phyloP scores from a whole-genome alignment of 2,329 filamentous ascomycete species.

The Ceratocystis harringtonii region DNA sequence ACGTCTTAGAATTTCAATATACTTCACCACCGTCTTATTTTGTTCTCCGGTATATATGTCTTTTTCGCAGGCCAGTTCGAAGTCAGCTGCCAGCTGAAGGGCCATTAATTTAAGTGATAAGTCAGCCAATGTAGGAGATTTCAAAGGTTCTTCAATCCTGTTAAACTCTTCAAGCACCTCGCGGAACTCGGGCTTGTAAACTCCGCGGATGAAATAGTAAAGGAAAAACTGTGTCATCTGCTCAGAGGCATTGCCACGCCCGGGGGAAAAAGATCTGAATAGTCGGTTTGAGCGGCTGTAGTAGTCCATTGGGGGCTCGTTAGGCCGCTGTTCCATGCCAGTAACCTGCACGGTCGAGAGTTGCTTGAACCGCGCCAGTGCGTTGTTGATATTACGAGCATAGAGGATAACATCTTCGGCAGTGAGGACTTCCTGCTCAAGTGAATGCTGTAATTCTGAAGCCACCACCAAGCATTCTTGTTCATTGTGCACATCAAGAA shows the following conservation, averaged over 20 bases:
- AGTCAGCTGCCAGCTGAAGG: conserved; percentile 40
- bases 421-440: neutral
- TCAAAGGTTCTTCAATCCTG: neutral
- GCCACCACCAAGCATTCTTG: conserved; percentile 2
- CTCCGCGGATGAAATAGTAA: conserved; percentile 27
- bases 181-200: conserved; percentile 33
- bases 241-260: conserved; percentile 22
- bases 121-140: conserved; percentile 24
- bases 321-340: conserved; percentile 14
- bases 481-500: conserved; percentile 7
- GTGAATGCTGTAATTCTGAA: conserved; percentile 2
- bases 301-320: conserved; percentile 16
- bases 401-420: neutral
- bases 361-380: conserved; percentile 15
- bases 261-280: conserved; percentile 25
- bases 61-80: conserved; percentile 38
- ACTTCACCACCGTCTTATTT: conserved; percentile 1
- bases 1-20: conserved; percentile 14
- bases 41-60: conserved; percentile 27
- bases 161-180: conserved; percentile 27
- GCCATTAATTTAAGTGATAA: conserved; percentile 37
- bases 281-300: conserved; percentile 27
- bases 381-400: neutral
- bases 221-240: conserved; percentile 29
- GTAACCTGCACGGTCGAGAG: conserved; percentile 15